Conservation (phyloP, 345 rosid genomes). For the Cardamine resedifolia region DNA sequence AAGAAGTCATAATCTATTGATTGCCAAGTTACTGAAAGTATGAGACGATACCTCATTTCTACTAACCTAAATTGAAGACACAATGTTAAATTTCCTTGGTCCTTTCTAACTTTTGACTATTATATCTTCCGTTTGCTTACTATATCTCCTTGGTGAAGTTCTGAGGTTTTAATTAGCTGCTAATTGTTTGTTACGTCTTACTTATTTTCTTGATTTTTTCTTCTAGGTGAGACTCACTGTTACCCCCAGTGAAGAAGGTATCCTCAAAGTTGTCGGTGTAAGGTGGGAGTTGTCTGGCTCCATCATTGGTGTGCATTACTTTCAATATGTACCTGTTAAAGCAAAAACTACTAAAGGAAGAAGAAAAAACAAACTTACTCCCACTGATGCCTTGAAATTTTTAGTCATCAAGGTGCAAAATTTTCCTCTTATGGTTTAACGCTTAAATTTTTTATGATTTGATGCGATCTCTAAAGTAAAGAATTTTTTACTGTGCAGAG, state of each 20-base stretch:
- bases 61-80: constrained; percentile 15
- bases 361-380: constrained; percentile 54
- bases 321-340: constrained; percentile 50
- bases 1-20: constrained; percentile 12
- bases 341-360: constrained; percentile 54
- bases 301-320: constrained; percentile 65
- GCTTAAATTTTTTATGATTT: constrained; percentile 20
- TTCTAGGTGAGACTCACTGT: constrained; percentile 82
- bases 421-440: constrained; percentile 2
- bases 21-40: constrained; percentile 7
- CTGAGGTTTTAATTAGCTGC: constrained; percentile 6
- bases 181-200: constrained; percentile 18
- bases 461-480: constrained; percentile 13
- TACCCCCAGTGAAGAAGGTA: constrained; percentile 83
- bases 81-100: constrained; percentile 9
- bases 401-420: constrained; percentile 75
- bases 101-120: constrained; percentile 11
- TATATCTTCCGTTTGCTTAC: constrained; percentile 3
- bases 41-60: neutral
- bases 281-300: constrained; percentile 91
- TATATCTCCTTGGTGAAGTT: constrained; percentile 2
- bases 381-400: constrained; percentile 61
- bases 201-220: constrained; percentile 4
- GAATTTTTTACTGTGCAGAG: constrained; percentile 44
- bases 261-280: constrained; percentile 80